Percentiles rank a stretch among this genome's conserved stretches.
These are phyloP conservation scores for Dactylellina parvicollis DNA, from an alignment of 2,329 filamentous ascomycete genomes.

Conservation along the genomic window DNA sequence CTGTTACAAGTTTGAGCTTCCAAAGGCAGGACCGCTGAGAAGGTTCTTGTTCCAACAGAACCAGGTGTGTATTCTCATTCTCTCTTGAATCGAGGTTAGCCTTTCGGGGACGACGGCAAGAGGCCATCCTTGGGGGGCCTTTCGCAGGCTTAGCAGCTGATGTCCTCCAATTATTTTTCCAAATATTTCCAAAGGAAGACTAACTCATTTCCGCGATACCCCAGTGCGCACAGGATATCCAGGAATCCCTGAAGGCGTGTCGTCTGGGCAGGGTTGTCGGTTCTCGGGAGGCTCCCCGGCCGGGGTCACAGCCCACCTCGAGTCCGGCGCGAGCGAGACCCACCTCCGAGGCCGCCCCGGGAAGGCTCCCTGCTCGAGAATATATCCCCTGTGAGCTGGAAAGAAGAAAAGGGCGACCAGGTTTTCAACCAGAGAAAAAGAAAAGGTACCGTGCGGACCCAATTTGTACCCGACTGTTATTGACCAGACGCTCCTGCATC, in stretches of 20 bases:
- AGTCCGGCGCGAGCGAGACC: slow-evolving; percentile 9
- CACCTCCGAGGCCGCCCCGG: slow-evolving; percentile 12
- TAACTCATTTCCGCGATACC: slow-evolving; percentile 32
- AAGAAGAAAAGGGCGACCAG: slow-evolving; percentile 18
- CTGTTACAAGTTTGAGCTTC: slow-evolving; percentile 40
- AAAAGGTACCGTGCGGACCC: slow-evolving; percentile 29
- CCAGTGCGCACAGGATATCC: slow-evolving; percentile 29
- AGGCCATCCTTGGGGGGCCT: slow-evolving; percentile 40
- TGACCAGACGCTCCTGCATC: slow-evolving; percentile 39
- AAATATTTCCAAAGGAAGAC: slow-evolving; percentile 44
- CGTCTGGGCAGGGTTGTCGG: slow-evolving; percentile 3
- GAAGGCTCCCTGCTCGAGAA: slow-evolving; percentile 3
- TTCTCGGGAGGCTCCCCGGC: slow-evolving; percentile 7
- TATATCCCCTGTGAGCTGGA: neutral
- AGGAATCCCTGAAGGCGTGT: slow-evolving; percentile 26
- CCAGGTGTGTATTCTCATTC: slow-evolving; percentile 13
- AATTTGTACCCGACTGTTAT: slow-evolving; percentile 50
- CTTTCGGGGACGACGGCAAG: slow-evolving; percentile 53
- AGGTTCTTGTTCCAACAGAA: slow-evolving; percentile 20
- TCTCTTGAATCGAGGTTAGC: slow-evolving; percentile 16
- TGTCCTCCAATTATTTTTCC: slow-evolving; percentile 13
- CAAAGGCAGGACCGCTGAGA: slow-evolving; percentile 38
- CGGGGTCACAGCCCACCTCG: slow-evolving; percentile 24
- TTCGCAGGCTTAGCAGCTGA: slow-evolving; percentile 24
- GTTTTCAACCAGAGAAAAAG: slow-evolving; percentile 25